These are phyloP conservation scores for Periconia macrospinosa DNA, from an alignment of 2,329 filamentous ascomycete genomes.

Conservation along the genomic window DNA sequence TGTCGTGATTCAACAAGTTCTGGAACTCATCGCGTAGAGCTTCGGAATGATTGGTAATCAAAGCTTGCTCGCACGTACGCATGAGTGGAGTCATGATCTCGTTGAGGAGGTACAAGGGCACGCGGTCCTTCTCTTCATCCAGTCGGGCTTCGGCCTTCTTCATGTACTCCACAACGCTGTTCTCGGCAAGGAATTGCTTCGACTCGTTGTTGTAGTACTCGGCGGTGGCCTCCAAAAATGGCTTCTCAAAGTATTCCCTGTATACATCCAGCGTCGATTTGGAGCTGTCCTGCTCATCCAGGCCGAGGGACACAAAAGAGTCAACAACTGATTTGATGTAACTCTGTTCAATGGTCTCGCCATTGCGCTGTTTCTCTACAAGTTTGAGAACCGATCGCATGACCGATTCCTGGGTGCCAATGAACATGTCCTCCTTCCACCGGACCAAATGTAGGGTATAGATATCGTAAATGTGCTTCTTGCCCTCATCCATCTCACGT, in stretches of 20 bases:
- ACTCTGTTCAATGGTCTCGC: slow-evolving; percentile 94
- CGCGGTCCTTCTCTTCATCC: slow-evolving; percentile 91
- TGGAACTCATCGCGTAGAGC: slow-evolving; percentile 97
- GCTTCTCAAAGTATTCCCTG: slow-evolving; percentile 85
- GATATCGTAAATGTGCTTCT: slow-evolving; percentile 97
- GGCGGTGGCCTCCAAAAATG: slow-evolving; percentile 83
- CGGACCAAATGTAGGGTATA: slow-evolving; percentile 95
- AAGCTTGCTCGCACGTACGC: slow-evolving; percentile 81
- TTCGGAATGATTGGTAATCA: slow-evolving; percentile 84
- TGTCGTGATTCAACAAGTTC: slow-evolving; percentile 86
- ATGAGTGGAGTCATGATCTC: slow-evolving; percentile 86
- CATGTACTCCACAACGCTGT: slow-evolving; percentile 99
- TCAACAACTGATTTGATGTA: slow-evolving; percentile 98
- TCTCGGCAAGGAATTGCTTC: slow-evolving; percentile 91
- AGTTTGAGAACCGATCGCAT: slow-evolving; percentile 95
- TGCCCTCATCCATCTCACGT: slow-evolving; percentile 96
- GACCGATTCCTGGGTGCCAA: slow-evolving; percentile 78
- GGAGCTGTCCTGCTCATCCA: slow-evolving; percentile 89
- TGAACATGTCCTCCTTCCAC: slow-evolving; percentile 92
- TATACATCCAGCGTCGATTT: slow-evolving; percentile 97
- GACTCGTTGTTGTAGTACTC: slow-evolving; percentile 91
- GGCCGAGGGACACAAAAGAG: slow-evolving; percentile 88
- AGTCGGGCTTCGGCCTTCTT: slow-evolving; percentile 94
- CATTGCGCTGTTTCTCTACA: slow-evolving; percentile 95
- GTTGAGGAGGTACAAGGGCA: slow-evolving; percentile 85